Evolutionary conservation across 2,329 filamentous ascomycete species (phyloP), one percentile per base, ranked within the genome.

Genomic region (Trichoderma hamatum): DNA sequence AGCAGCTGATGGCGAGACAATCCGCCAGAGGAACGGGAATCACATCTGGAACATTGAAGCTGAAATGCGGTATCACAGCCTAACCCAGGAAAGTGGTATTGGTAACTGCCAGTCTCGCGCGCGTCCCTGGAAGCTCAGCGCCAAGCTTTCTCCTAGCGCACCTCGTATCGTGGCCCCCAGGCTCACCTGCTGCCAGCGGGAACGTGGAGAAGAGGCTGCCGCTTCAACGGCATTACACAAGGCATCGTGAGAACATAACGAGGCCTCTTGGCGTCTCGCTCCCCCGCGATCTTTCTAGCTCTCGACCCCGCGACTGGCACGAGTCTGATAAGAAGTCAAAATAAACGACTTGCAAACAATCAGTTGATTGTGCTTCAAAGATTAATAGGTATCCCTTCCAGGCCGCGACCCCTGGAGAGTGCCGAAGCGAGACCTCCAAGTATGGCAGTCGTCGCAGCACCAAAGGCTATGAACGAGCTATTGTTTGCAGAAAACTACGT

Each of bases 61-160:
- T 24, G 49, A 55, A 55, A 55, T 55, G 26, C 3, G 52, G 26
- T 32, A 32, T 32, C 13, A 43, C 32, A 54, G 51, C 24, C 21
- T 54, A 54, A 16, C 13, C 46, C 46, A 21, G 46, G 9, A 24
- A 49, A 49, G 46, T 24, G 51, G 51, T 26, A 16, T 19, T 26
- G 19, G 7, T 7, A 21, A 19, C 19, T 19, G 43, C 30, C n/a
- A 32, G 63, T 43, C n/a, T 36, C 36, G 61, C 19, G 32, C 30
- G 32, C 30, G 34, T 56, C 52, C 49, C 46, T 32, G 36, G 52
- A 56, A 66, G 51, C 63, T 58, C 56, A 62, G 49, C 34, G 66
- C 66, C 66, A 68, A 68, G 66, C 66, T 68, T 68, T 68, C 49
- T 68, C 56, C 58, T 68, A 68, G 55, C 58, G 66, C 64, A 68